Conservation (phyloP, 2,329 filamentous ascomycete species). For the Botryosphaeria dothidea region DNA sequence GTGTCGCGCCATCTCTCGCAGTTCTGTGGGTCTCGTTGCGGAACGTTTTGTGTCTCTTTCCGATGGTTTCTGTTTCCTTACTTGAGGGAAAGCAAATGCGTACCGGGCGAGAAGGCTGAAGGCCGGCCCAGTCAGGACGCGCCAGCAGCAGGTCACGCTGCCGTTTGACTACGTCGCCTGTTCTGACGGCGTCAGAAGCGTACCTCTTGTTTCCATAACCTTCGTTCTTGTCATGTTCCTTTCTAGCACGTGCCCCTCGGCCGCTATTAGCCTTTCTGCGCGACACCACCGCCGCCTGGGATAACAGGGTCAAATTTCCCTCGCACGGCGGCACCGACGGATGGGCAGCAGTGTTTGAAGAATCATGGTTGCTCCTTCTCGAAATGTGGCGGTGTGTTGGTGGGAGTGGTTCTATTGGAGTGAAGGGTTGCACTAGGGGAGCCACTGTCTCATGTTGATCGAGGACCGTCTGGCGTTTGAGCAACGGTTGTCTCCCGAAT, state of each 20-base stretch:
- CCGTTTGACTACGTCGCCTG: conserved; percentile 22
- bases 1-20: neutral
- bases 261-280: neutral
- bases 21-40: neutral
- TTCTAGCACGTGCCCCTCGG: neutral
- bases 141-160: conserved; percentile 33
- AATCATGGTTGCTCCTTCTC: neutral
- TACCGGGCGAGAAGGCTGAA: conserved; percentile 31
- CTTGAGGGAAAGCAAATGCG: conserved; percentile 30
- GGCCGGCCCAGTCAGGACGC: conserved; percentile 37
- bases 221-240: neutral
- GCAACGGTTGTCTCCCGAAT: neutral
- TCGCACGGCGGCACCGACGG: neutral
- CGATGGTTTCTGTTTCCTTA: conserved; percentile 32
- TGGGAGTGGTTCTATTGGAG: neutral
- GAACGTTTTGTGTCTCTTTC: conserved; percentile 34
- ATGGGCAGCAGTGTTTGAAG: neutral
- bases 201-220: neutral
- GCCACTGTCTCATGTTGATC: conserved; percentile 5
- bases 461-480: neutral
- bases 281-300: neutral
- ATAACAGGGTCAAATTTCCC: neutral
- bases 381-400: conserved; percentile 1
- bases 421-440: neutral
- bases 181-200: neutral